phyloP scores from a whole-genome alignment of 148 eudicot genomes.

The Drosera capensis region DNA sequence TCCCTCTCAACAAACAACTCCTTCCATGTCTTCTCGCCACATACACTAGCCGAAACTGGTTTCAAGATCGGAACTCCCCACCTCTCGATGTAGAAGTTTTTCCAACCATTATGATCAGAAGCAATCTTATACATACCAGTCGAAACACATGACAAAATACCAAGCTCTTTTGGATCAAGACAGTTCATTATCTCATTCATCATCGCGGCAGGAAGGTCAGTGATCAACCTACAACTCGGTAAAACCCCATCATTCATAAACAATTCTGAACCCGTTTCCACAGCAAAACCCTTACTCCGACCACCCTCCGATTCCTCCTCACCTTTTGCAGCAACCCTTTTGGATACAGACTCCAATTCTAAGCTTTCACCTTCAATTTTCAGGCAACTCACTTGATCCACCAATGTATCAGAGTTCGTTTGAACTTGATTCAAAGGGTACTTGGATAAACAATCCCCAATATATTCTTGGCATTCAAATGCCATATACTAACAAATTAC shows the following conservation, averaged over 20 bases:
- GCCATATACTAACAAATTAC: no score
- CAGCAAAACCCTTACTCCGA: conserved; percentile 14
- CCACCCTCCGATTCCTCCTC: conserved; percentile 11
- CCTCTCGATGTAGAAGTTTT: conserved; percentile 78
- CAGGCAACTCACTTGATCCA: conserved; percentile 16
- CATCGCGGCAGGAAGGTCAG: conserved; percentile 67
- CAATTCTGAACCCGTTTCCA: conserved; percentile 10
- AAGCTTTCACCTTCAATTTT: conserved; percentile 10
- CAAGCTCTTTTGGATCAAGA: conserved; percentile 90
- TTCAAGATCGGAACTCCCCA: conserved; percentile 66
- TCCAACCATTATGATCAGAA: conserved; percentile 75
- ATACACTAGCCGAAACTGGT: conserved; percentile 19
- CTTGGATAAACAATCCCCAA: conserved; percentile 24
- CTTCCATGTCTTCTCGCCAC: conserved; percentile 80
- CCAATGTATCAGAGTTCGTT: conserved; percentile 12
- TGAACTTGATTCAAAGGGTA: conserved; percentile 17
- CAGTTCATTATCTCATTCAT: conserved; percentile 78
- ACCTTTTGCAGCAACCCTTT: conserved; percentile 14
- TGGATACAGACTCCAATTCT: conserved; percentile 4
- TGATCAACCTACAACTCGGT: conserved; percentile 26
- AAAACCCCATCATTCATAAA: conserved; percentile 21
- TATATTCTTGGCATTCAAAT: conserved; percentile 58
- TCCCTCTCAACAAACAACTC: conserved; percentile 88
- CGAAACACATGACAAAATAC: conserved; percentile 76
- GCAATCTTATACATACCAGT: conserved; percentile 48